Base-by-base conservation (phyloP, 1,284 basidiomycete genomes). In the Malassezia cuniculi region DNA sequence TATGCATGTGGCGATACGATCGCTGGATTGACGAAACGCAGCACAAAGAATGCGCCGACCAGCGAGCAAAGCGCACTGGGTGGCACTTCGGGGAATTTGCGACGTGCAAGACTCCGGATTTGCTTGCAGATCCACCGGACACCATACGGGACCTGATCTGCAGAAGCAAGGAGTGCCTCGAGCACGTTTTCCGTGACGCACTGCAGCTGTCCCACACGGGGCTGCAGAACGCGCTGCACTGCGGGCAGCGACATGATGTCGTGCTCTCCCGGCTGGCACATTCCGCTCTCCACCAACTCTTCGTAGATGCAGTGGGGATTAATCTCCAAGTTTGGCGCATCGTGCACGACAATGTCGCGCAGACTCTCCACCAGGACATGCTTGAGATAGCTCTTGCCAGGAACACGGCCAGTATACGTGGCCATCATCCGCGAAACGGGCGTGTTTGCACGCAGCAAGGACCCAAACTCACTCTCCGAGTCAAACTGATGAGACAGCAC, bases 111-210 rank as follows among this genome's bases (percentile, higher is more conserved):
- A 71, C 84, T 87, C 51, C 86, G 76, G 68, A 99, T 95, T 71
- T 97, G 90, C 72, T 97, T 97, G 73, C 93, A 97, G 62, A 97
- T 97, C 93, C 93, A 99, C 52, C 93, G 77, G 52, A 99, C 95
- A 60, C 93, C 90, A 61, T 97, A 97, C 15, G 90, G 93, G 10
- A 95, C 90, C 57, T 80, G 84, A 59, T 95, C 89, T 33, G 90
- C 93, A 48, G 97, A 95, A 68, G 95, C 87, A 85, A 94, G 93
- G 48, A 97, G 75, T 86, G 95, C 94, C 15, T 86, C 87, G 31
- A 95, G 71, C n/a, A n/a, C n/a, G n/a, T n/a, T n/a, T n/a, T n/a
- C n/a, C n/a, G n/a, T n/a, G n/a, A n/a, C n/a, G n/a, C n/a, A n/a
- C n/a, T n/a, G n/a, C n/a, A n/a, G n/a, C n/a, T n/a, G n/a, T n/a